Evolutionary conservation across 78 protist genomes (phyloP).

Genomic region (Corallochytrium limacisporum): DNA sequence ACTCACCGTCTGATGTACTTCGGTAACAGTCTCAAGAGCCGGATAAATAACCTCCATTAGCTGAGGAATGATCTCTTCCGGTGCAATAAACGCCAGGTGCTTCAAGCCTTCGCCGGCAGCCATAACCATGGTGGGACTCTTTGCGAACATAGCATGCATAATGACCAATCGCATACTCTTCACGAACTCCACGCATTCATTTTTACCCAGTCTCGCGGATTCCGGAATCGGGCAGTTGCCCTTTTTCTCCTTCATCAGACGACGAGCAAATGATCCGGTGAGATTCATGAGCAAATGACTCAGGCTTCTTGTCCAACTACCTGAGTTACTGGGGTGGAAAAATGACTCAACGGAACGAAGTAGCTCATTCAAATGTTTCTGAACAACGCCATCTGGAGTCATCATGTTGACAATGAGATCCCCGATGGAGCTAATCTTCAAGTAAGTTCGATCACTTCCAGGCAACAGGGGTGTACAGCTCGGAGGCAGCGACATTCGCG

Average conservation of each 20-base stretch:
- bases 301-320: slow-evolving; percentile 2
- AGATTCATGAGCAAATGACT: neutral
- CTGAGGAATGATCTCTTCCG: neutral
- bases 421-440: neutral
- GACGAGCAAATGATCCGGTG: neutral
- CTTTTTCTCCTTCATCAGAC: neutral
- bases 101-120: neutral
- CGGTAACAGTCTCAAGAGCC: slow-evolving; percentile 29
- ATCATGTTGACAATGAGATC: neutral
- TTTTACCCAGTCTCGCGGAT: neutral
- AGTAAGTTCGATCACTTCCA: neutral
- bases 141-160: neutral
- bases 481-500: neutral
- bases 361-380: neutral
- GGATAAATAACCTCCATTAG: slow-evolving; percentile 8
- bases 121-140: neutral
- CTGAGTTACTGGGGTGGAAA: slow-evolving; percentile 26
- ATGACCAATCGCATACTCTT: neutral
- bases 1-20: slow-evolving; percentile 13
- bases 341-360: slow-evolving; percentile 6
- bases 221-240: neutral
- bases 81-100: slow-evolving; percentile 2
- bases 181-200: neutral
- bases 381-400: neutral
- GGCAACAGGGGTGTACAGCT: neutral